These are phyloP conservation scores for Tolypocladium paradoxum DNA, from an alignment of 2,329 filamentous ascomycete species.

Conservation along the genomic window DNA sequence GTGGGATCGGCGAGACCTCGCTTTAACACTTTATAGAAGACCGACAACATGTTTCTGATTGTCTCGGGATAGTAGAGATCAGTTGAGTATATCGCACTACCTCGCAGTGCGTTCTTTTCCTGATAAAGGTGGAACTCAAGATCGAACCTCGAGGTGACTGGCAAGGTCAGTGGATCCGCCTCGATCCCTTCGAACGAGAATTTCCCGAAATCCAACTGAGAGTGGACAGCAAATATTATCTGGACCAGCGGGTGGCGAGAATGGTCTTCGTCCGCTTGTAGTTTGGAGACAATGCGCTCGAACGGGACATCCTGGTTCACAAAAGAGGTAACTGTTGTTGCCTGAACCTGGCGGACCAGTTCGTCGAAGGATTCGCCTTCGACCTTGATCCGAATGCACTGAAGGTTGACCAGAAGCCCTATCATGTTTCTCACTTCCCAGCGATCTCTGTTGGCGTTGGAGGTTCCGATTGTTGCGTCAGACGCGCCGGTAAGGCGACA, in stretches of 20 bases:
- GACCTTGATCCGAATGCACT: too few species aligned
- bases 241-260: too few species aligned
- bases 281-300: constrained; percentile 8
- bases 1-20: constrained; percentile 4
- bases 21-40: constrained; percentile 8
- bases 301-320: constrained; percentile 14
- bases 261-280: too few species aligned
- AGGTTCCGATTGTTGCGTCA: too few species aligned
- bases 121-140: constrained; percentile 13
- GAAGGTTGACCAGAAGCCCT: too few species aligned
- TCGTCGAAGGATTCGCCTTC: too few species aligned
- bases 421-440: too few species aligned
- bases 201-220: constrained; percentile 1
- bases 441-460: too few species aligned
- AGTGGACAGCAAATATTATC: constrained; percentile 9
- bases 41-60: constrained; percentile 7
- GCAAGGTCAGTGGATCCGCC: neutral
- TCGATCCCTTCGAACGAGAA: constrained; percentile 6
- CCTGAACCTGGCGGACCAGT: neutral
- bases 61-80: constrained; percentile 9
- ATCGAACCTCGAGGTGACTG: constrained; percentile 7
- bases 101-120: constrained; percentile 2
- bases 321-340: too few species aligned
- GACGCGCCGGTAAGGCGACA: too few species aligned
- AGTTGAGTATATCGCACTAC: constrained; percentile 5